Conservation (phyloP, 257 asterid genomes). For the Solanum clarkiae region DNA sequence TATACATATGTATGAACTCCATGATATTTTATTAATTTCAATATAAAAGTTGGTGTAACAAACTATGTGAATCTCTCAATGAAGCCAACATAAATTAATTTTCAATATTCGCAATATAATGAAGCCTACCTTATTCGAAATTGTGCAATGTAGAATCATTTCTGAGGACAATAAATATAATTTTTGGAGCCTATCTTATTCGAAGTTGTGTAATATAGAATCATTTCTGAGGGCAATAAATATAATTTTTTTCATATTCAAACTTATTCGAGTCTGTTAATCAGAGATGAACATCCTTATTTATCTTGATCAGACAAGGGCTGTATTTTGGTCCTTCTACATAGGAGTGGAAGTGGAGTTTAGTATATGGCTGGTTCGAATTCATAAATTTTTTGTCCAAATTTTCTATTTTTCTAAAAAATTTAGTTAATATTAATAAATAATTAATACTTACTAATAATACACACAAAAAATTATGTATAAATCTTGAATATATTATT, state of each 20-base stretch:
- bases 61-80: no score
- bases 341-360: not conserved
- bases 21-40: no score
- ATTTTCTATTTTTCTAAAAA: not conserved
- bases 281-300: not conserved
- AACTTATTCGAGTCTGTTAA: not conserved
- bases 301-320: no score
- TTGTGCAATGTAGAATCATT: no score
- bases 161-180: no score
- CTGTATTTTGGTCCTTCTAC: not conserved
- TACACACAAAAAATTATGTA: not conserved
- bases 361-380: not conserved
- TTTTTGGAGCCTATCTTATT: accelerated
- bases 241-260: not conserved
- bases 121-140: accelerated
- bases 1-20: no score
- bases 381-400: not conserved
- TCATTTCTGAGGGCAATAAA: not conserved
- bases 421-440: not conserved
- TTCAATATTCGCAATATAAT: not conserved
- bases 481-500: not conserved
- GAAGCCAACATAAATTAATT: not conserved
- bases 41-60: no score
- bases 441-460: not conserved
- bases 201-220: not conserved